Evolutionary conservation across 495 filamentous ascomycete species (phyloP), one percentile per base, ranked within the genome.

Genomic region (Penicillium coprophilum): DNA sequence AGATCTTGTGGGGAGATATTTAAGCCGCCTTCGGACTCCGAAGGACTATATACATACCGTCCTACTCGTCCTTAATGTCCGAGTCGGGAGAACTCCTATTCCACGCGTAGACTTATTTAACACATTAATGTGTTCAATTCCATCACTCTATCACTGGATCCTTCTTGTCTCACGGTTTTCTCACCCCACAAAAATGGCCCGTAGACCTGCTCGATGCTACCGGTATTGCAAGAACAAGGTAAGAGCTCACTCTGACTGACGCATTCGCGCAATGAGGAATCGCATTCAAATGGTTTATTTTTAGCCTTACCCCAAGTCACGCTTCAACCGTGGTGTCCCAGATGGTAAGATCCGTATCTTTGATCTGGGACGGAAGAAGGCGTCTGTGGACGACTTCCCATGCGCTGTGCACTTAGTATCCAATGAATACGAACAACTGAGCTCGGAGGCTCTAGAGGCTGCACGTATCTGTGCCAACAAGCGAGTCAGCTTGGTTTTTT

Each of bases 151-250:
- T 43, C 39, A 11, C 7, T 21, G 19, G 2, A 17, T 48, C 46
- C 12, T 27, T 27, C 24, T 27, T 27, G 24, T 27, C 24, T 27
- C 24, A 27, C 24, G 24, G 9, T 4, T 20, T 43, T 20, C 19
- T 43, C 20, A 28, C 8, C 24, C 3, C 24, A 2, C 46, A 48
- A 87, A 84, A 77, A 97, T 97, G 92, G 92, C 92, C 69, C 88
- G 92, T 73, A 88, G 92, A 82, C 92, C 92, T 62, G 92, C 92
- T 63, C 84, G 92, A 80, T 97, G 92, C 81, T 97, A 97, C 85
- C 90, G 92, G 76, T 97, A 97, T 85, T 97, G 92, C 89, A 96
- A 96, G 88, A 96, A 96, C 87, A 96, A 96, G 91, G 89, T 92
- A 71, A 75, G 85, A 82, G 54, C 45, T 56, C 38, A 56, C 47